A percentile compares a stretch with the other conserved stretches of the same genome.
Conservation (phyloP, 2,329 filamentous ascomycete species). For the Iodosphaeria phyllophila region DNA sequence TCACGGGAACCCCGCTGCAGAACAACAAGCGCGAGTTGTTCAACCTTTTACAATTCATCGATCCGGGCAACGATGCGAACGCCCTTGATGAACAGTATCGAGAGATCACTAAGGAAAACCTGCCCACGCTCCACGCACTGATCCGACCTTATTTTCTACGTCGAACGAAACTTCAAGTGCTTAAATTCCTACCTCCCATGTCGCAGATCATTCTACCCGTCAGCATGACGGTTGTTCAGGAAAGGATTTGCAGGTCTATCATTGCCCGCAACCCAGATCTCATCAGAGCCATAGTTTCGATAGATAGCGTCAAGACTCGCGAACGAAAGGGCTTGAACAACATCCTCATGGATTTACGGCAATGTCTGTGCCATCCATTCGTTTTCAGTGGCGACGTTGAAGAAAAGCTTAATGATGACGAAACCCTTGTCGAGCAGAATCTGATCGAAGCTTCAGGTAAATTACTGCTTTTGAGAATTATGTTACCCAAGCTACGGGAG, state of each 20-base stretch:
- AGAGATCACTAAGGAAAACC: conserved; percentile 66
- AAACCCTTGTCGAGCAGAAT: conserved; percentile 51
- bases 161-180: conserved; percentile 75
- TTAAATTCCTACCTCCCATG: conserved; percentile 85
- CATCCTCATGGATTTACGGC: conserved; percentile 85
- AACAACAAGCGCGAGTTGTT: conserved; percentile 93
- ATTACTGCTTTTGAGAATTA: conserved; percentile 61
- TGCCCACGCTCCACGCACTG: conserved; percentile 62
- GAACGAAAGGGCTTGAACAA: conserved; percentile 79
- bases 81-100: conserved; percentile 57
- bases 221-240: conserved; percentile 87
- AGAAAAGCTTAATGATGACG: conserved; percentile 44
- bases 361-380: conserved; percentile 90
- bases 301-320: conserved; percentile 42
- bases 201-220: conserved; percentile 88
- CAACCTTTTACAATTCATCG: conserved; percentile 89
- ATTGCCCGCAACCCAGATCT: conserved; percentile 78
- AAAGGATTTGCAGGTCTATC: conserved; percentile 87
- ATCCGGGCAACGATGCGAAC: conserved; percentile 50
- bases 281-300: conserved; percentile 69
- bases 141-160: conserved; percentile 55
- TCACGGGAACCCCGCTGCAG: conserved; percentile 79
- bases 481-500: conserved; percentile 73
- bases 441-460: conserved; percentile 86
- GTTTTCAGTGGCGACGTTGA: conserved; percentile 84